Evolutionary conservation across 2,329 filamentous ascomycete species (phyloP), one percentile per base, ranked within the genome.

Genomic region (Aspergillus sp.): DNA sequence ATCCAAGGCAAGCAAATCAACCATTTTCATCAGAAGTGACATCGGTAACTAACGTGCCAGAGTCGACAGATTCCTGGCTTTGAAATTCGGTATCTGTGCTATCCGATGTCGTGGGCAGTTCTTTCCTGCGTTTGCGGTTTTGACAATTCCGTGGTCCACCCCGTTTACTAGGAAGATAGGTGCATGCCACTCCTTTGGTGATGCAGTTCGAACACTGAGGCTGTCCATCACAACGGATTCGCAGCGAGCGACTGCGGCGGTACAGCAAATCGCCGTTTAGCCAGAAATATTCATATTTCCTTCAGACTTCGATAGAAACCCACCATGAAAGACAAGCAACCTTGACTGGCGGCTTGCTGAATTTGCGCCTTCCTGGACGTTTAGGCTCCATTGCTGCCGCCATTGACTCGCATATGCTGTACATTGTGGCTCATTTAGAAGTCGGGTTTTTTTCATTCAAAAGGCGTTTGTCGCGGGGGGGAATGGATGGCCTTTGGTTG

Each of bases 281-380:
- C 19, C 19, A 19, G 19, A 19, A 19, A 19, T 19, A 19, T 19
- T 4, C 19, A 2, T 19, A 19, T 19, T 19, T 19, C 19, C 19
- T 19, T 19, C 19, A 19, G 19, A 19, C 19, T 19, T 19, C 4
- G 19, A 19, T 19, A n/a, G 37, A n/a, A 37, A 62, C 69, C 46
- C 67, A 76, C 73, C 73, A 76, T 42, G 72, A 68, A 44, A 76
- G 64, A 51, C 74, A 76, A 19, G 74, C 74, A 40, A 73, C 64
- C 56, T 76, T 77, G 27, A 76, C 73, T 1, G 74, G 74, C 39
- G 73, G 74, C 26, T 54, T 46, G 33, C 40, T 43, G 30, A 49
- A 43, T 19, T 40, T 45, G 19, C 37, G 42, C 7, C 32, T 26
- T 8, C 27, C 33, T 5, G 39, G 36, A 26, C 36, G 39, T 4